Evolutionary conservation across 371 early-diverging fungal species (phyloP), one percentile per base, ranked within the genome.

Genomic region (Actinomucor elegans): DNA sequence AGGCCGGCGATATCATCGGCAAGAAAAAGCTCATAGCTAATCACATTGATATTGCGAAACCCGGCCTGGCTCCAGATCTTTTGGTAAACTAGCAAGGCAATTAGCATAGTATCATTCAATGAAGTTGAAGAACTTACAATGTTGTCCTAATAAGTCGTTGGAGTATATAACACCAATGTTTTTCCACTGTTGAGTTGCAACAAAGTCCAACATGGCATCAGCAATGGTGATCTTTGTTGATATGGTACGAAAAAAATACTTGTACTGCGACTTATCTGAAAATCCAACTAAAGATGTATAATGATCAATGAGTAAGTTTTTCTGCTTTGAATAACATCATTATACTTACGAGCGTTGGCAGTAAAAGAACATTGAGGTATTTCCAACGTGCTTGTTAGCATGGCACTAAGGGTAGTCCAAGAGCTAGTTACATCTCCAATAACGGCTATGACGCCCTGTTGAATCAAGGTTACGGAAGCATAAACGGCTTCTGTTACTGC

Each of bases 321-420:
- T 50, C 41, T 27, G 28, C 8, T 10, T 4, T 5, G 27, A 27
- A 27, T n/a, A n/a, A n/a, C n/a, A n/a, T n/a, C 47, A 48, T 45
- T 14, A 15, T 32, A 42, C 33, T 58, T 66, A 65, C 74, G 55
- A 5, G 70, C 62, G 31, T 65, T 57, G 8, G 80, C 73, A 20
- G 75, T 67, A 48, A 69, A 77, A 12, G 77, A 80, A 42, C 77
- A 80, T 28, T 80, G 80, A 5, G 76, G 73, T 17, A 80, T 68
- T 33, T 69, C 60, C 2, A 80, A 59, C 8, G 72, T 70, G 11
- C 76, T 73, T 27, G 76, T 80, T 66, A 77, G 71, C 37, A 80
- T 50, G 1, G 77, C 77, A 35, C 73, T 71, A 15, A 73, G 61
- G 18, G 66, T 66, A 7, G 80, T 80, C 66, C 77, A 66, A 26